Evolutionary conservation across 441 rosid genomes (phyloP).

Genomic region (Gossypium schwendimanii): DNA sequence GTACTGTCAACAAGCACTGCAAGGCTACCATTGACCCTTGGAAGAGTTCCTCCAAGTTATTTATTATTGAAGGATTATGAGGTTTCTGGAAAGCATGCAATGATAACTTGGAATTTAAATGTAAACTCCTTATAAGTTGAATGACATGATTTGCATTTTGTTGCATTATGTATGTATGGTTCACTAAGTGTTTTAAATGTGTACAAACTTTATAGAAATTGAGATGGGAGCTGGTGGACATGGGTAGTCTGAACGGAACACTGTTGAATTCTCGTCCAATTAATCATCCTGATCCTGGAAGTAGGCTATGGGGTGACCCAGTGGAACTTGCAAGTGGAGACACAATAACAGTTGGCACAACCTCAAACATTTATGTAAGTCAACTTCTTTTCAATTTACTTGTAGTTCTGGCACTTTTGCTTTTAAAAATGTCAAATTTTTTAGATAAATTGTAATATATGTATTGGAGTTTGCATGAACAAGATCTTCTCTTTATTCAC

Average conservation of each 20-base stretch:
- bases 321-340: conserved; percentile 69
- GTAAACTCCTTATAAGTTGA: conserved; percentile 33
- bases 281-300: conserved; percentile 56
- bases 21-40: conserved; percentile 72
- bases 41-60: conserved; percentile 77
- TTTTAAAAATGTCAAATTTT: neutral
- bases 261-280: conserved; percentile 66
- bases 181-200: conserved; percentile 12
- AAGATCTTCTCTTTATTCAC: neutral
- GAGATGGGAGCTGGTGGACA: conserved; percentile 91
- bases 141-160: conserved; percentile 12
- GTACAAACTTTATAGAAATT: conserved; percentile 44
- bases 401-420: conserved; percentile 15
- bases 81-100: conserved; percentile 96
- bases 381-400: conserved; percentile 3
- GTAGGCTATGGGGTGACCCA: conserved; percentile 71
- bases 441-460: neutral
- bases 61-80: conserved; percentile 68
- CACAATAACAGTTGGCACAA: conserved; percentile 75
- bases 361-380: conserved; percentile 67
- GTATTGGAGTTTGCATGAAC: neutral
- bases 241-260: conserved; percentile 91
- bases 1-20: conserved; percentile 55
- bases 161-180: conserved; percentile 11
- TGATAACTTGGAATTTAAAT: conserved; percentile 76